phyloP scores from a whole-genome alignment of 495 filamentous ascomycete species.

The Aspergillus funiculosus region DNA sequence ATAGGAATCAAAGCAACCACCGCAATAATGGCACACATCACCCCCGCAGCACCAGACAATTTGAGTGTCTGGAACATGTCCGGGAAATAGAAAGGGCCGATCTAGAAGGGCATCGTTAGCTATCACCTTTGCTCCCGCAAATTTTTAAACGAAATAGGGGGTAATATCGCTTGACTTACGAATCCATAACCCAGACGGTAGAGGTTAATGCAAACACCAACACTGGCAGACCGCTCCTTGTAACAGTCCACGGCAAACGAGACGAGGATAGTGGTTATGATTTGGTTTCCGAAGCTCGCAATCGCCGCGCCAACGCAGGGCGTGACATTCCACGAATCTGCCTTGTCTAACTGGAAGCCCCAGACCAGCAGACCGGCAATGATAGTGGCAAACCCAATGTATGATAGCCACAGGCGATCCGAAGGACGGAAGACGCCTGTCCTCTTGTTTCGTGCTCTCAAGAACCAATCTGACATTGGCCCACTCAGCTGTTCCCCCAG shows the following conservation, averaged over 20 bases:
- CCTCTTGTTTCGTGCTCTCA: constrained; percentile 12
- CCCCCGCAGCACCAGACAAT: constrained; percentile 25
- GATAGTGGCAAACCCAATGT: constrained; percentile 26
- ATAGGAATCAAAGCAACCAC: constrained; percentile 23
- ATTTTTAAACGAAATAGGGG: neutral
- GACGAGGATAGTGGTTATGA: constrained; percentile 29
- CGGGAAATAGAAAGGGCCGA: constrained; percentile 33
- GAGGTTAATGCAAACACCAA: constrained; percentile 32
- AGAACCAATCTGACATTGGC: constrained; percentile 27
- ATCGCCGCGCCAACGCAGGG: constrained; percentile 31
- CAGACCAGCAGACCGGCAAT: constrained; percentile 27
- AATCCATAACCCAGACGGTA: constrained; percentile 33
- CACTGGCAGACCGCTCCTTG: constrained; percentile 19
- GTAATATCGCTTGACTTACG: constrained; percentile 19
- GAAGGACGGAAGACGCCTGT: constrained; percentile 18
- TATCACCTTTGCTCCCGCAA: no score
- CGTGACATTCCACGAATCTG: constrained; percentile 28
- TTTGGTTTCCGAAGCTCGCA: constrained; percentile 32
- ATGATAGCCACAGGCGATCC: constrained; percentile 33
- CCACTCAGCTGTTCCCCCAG: constrained; percentile 34
- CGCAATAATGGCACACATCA: constrained; percentile 28
- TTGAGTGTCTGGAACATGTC: constrained; percentile 28
- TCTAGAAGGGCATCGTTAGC: constrained; percentile 16
- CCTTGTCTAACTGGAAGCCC: constrained; percentile 28
- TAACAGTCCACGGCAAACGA: constrained; percentile 31